These are phyloP conservation scores for Rhizodiscina lignyota DNA, from an alignment of 495 filamentous ascomycete genomes.

Conservation along the genomic window DNA sequence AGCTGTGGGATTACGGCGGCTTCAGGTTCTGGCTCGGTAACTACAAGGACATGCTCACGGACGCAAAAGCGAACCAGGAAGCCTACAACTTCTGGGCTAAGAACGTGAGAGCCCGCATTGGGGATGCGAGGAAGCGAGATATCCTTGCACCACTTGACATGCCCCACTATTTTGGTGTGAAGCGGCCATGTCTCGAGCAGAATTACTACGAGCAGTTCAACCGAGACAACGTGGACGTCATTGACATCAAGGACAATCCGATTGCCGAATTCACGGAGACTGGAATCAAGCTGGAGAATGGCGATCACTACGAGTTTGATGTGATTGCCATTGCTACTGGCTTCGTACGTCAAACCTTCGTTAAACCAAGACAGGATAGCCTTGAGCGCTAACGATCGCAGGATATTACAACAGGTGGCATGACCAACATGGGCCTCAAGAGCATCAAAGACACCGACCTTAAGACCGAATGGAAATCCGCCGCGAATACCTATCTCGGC, in stretches of 20 bases:
- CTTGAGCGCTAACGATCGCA: too few species aligned
- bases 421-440: constrained; percentile 28
- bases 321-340: constrained; percentile 34
- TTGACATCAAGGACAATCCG: constrained; percentile 31
- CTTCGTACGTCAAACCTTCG: too few species aligned
- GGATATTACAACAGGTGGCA: constrained; percentile 33
- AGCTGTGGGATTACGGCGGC: constrained; percentile 31
- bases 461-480: constrained; percentile 31
- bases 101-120: constrained; percentile 32
- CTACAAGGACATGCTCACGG: constrained; percentile 32
- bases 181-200: constrained; percentile 35
- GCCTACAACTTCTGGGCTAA: constrained; percentile 41
- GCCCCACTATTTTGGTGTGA: constrained; percentile 36
- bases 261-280: constrained; percentile 29
- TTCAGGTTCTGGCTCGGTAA: constrained; percentile 31
- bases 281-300: constrained; percentile 27
- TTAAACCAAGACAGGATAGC: too few species aligned
- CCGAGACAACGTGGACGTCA: constrained; percentile 32
- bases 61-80: constrained; percentile 27
- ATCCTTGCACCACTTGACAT: constrained; percentile 35
- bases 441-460: constrained; percentile 24
- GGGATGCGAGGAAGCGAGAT: constrained; percentile 30
- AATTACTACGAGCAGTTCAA: constrained; percentile 45
- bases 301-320: constrained; percentile 28
- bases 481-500: constrained; percentile 32